Evolutionary conservation across 1,139 yeast species (phyloP).

Genomic region (Taphrina sp.): DNA sequence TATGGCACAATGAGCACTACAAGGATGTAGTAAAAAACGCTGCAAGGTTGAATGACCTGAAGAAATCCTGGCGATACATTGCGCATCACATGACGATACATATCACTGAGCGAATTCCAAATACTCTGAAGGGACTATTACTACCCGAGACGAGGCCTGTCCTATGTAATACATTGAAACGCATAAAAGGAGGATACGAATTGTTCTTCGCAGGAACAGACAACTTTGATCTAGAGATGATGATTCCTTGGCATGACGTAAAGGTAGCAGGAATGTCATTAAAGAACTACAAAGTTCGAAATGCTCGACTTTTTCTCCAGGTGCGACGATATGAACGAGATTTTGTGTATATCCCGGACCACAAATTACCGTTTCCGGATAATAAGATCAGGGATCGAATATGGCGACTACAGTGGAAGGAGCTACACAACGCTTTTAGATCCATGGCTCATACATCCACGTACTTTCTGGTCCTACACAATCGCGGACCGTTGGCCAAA

Average conservation of each 20-base stretch:
- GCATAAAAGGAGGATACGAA: conserved; percentile 2
- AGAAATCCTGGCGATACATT: neutral
- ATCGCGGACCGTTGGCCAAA: neutral
- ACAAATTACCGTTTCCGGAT: neutral
- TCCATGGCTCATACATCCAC: neutral
- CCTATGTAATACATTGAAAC: neutral
- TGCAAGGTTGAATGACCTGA: neutral
- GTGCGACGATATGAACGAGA: neutral
- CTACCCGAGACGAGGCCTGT: neutral
- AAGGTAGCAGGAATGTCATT: neutral
- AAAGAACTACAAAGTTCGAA: neutral
- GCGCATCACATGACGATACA: neutral
- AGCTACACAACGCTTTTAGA: neutral
- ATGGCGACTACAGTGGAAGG: neutral
- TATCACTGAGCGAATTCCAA: neutral
- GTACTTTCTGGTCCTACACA: neutral
- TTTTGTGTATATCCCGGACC: neutral
- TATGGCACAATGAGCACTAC: neutral
- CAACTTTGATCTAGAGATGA: neutral
- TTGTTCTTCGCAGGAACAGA: neutral
- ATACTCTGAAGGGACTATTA: neutral
- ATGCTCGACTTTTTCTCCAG: neutral
- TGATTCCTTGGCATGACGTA: conserved; percentile 3
- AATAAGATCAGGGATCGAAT: neutral
- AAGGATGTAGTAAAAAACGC: neutral